Conservation (phyloP, 2,329 filamentous ascomycete species). For the Cylindrodendrum hubeiense region DNA sequence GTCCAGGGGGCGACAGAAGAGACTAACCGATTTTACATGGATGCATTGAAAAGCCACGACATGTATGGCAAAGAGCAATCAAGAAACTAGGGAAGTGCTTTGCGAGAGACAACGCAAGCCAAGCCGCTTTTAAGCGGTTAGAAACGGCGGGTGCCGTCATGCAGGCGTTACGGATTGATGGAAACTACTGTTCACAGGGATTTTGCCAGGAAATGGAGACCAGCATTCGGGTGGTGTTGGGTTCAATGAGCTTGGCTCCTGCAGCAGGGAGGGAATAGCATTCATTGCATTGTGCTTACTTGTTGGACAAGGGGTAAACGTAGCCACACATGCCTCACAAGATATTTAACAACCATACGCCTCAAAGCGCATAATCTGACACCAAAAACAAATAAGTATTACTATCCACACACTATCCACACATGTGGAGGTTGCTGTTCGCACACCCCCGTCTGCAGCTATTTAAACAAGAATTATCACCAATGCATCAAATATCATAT, state of each 20-base stretch:
- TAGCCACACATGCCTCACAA: not conserved
- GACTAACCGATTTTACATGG: slow-evolving; percentile 36
- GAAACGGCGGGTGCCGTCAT: not conserved
- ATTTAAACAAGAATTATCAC: no score
- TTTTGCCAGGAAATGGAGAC: no score
- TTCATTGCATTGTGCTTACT: not conserved
- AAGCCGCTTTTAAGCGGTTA: not conserved
- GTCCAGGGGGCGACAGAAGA: slow-evolving; percentile 38
- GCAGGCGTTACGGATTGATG: not conserved
- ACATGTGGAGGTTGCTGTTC: no score
- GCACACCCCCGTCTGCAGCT: no score
- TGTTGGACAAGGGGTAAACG: not conserved
- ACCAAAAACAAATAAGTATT: not conserved
- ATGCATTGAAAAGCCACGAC: slow-evolving; percentile 10
- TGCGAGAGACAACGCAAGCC: not conserved
- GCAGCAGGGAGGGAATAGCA: not conserved
- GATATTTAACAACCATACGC: not conserved
- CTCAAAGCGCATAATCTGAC: not conserved
- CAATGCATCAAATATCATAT: no score
- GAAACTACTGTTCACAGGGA: not conserved
- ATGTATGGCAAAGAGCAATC: not conserved
- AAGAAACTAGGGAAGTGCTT: not conserved
- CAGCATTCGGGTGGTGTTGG: not conserved
- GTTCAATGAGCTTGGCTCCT: no score
- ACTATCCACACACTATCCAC: no score